Base-by-base conservation (phyloP, 2,329 filamentous ascomycete genomes). In the Mycosphaerella sp. region DNA sequence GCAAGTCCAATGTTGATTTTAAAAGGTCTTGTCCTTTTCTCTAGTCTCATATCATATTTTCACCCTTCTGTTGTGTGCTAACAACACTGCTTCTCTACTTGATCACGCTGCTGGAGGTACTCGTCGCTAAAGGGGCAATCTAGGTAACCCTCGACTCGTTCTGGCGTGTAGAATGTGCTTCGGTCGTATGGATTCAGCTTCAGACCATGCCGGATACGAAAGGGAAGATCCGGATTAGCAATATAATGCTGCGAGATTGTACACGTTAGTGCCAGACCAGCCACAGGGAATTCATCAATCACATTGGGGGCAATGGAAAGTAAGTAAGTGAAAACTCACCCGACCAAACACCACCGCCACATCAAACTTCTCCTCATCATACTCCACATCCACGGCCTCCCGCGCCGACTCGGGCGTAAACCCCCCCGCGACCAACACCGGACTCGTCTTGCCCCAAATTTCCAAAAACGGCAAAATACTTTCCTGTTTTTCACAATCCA, bases 391-490 rank as follows among this genome's bases (percentile, higher is more conserved):
- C 5, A 64, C 64, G 6, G 62, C 60, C 39, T 53, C 45, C 11
- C 52, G 75, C 4, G 73, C 73, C 10, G 65, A 65, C 3, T 71
- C 67, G 0, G 73, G 63, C 44, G 57, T 66, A 54, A 71, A 73
- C 0, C 73, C 74, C n/a, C 74, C 74, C 3, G 74, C 73, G 8
- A 81, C 61, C 3, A 83, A 59, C 21, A 83, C 59, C 0, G 79
- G 78, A 64, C 17, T 69, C 64, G 17, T 78, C 66, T 2, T 71
- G 69, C 48, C 74, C 64, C 59, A 72, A 54, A 77, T 66, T 48
- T 74, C 66, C 41, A 70, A 67, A 1, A 74, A 65, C 1, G 68
- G 55, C 26, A 50, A 57, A n/a, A 60, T 48, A 5, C 53, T 51
- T 53, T 62, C 66, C 8, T 70, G 70, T 11, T 68, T 70, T 10